Evolutionary conservation across 2,329 filamentous ascomycete genomes (phyloP).

Genomic region (Exophiala sideris): DNA sequence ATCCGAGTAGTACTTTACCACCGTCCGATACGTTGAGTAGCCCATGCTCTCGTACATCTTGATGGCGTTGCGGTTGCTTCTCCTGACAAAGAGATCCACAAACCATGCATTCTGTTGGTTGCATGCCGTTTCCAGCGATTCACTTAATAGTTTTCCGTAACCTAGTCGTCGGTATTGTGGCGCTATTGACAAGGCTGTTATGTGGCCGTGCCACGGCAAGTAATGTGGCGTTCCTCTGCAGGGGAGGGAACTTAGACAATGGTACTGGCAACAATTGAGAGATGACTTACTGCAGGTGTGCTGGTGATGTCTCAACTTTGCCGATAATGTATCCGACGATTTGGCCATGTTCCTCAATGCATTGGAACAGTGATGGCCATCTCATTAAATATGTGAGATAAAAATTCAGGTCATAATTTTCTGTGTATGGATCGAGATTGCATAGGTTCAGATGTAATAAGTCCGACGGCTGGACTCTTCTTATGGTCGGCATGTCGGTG

Average conservation of each 20-base stretch:
- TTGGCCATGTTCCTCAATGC: conserved; percentile 84
- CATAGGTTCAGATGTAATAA: conserved; percentile 87
- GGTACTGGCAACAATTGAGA: neutral
- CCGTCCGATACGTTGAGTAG: conserved; percentile 83
- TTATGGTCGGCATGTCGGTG: conserved; percentile 72
- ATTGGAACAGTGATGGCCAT: conserved; percentile 93
- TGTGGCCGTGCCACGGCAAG: conserved; percentile 98
- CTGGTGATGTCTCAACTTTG: conserved; percentile 68
- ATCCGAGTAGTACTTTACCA: conserved; percentile 90
- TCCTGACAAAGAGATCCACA: conserved; percentile 88
- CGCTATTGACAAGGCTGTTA: conserved; percentile 90
- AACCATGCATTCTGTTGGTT: conserved; percentile 88
- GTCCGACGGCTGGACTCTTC: conserved; percentile 79
- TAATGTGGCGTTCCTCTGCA: conserved; percentile 67
- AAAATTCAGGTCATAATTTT: conserved; percentile 93
- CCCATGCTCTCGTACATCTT: conserved; percentile 86
- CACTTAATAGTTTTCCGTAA: conserved; percentile 77
- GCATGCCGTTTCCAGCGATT: conserved; percentile 75
- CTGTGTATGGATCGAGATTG: conserved; percentile 94
- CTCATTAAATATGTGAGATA: conserved; percentile 94
- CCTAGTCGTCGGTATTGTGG: conserved; percentile 81
- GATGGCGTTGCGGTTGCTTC: conserved; percentile 83
- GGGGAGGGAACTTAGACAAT: conserved; percentile 4
- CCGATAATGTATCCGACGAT: conserved; percentile 98
- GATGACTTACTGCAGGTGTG: conserved; percentile 64